Evolutionary conservation across 2,329 filamentous ascomycete species (phyloP).

Genomic region (Colletotrichum cereale): DNA sequence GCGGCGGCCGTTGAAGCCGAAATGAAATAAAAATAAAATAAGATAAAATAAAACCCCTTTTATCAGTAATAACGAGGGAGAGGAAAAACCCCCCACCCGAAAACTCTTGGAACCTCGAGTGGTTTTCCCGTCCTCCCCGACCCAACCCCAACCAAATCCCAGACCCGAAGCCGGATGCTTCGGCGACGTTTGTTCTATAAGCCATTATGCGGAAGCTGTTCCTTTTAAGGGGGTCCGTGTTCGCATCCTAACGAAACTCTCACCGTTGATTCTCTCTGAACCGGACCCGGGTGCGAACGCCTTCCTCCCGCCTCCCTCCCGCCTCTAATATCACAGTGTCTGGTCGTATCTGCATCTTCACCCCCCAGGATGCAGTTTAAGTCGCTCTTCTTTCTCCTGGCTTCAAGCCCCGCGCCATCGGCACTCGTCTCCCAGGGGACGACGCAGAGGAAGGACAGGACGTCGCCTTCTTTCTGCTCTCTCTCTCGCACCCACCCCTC

Average conservation of each 20-base stretch:
- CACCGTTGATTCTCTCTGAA: background rate
- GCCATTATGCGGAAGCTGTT: background rate
- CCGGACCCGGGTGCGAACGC: background rate
- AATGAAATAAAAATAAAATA: background rate
- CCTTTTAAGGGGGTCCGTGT: background rate
- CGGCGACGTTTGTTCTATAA: background rate
- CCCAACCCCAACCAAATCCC: too few species aligned
- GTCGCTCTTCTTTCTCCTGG: background rate
- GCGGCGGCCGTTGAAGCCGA: background rate
- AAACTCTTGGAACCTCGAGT: background rate
- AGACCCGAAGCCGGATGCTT: background rate
- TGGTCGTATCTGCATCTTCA: background rate
- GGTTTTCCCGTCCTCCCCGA: background rate
- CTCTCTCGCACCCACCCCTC: background rate
- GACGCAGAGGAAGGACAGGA: background rate
- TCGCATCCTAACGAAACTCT: background rate
- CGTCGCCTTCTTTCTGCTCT: background rate
- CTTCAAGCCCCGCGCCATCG: background rate
- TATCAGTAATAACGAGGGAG: too few species aligned
- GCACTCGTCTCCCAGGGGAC: too few species aligned
- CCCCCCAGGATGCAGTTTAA: conserved; percentile 7
- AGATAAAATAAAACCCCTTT: background rate
- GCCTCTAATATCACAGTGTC: background rate
- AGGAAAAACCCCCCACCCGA: background rate
- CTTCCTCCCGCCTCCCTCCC: background rate